A percentile compares a stretch with the other conserved stretches of the same genome.
Evolutionary conservation across 306 rosid genomes (phyloP).

Genomic region (Corylus heterophylla): DNA sequence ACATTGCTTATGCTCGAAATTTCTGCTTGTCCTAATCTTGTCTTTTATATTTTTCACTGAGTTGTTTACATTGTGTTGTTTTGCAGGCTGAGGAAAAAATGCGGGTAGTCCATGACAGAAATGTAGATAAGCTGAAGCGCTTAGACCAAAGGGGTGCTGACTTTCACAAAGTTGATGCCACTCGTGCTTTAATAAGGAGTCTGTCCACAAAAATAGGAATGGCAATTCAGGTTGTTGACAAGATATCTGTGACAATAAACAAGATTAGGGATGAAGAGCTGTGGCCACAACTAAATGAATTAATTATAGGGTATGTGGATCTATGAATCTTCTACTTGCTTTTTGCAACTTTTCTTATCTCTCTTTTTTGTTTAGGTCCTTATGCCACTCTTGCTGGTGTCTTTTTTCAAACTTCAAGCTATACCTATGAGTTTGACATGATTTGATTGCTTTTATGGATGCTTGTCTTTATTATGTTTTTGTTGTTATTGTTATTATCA

Average conservation of each 20-base stretch:
- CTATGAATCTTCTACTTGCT: slow-evolving; percentile 9
- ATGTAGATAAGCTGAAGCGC: slow-evolving; percentile 71
- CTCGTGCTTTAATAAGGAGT: slow-evolving; percentile 59
- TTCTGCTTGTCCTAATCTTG: slow-evolving; percentile 9
- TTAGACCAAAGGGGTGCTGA: slow-evolving; percentile 89
- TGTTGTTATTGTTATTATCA: background rate
- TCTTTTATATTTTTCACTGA: background rate
- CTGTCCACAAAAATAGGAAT: slow-evolving; percentile 89
- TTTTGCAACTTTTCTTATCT: slow-evolving; percentile 3
- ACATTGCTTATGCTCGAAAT: background rate
- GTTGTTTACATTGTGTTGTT: slow-evolving; percentile 18
- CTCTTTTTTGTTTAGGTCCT: slow-evolving; percentile 19
- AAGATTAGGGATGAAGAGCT: slow-evolving; percentile 92
- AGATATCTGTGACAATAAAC: slow-evolving; percentile 79
- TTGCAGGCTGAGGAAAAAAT: slow-evolving; percentile 93
- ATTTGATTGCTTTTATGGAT: slow-evolving; percentile 11
- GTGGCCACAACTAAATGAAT: slow-evolving; percentile 84
- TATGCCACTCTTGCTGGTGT: slow-evolving; percentile 13
- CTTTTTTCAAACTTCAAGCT: background rate
- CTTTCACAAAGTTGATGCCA: slow-evolving; percentile 64
- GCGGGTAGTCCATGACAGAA: slow-evolving; percentile 82
- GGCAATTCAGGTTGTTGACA: slow-evolving; percentile 94
- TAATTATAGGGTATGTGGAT: slow-evolving; percentile 80
- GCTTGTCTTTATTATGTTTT: slow-evolving; percentile 3
- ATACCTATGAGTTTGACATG: slow-evolving; percentile 8